Percentiles rank a stretch among this genome's conserved stretches.
Evolutionary conservation across 2,329 filamentous ascomycete species (phyloP).

Genomic region (Fusarium nygamai): DNA sequence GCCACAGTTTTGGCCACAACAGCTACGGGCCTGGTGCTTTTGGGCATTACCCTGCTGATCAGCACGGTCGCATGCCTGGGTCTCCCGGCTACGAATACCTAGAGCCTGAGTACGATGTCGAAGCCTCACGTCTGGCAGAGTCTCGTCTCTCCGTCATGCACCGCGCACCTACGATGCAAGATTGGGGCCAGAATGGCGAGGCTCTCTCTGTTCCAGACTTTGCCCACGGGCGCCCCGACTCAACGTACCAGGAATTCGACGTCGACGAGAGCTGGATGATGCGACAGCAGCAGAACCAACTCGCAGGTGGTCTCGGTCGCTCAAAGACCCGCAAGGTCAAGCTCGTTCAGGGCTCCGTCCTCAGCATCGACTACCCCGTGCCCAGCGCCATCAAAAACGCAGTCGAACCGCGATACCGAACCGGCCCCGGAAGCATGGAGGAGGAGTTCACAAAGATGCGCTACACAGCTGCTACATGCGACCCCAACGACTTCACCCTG

Average conservation of each 20-base stretch:
- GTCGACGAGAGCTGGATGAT: conserved; percentile 40
- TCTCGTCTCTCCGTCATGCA: conserved; percentile 30
- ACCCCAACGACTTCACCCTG: conserved; percentile 40
- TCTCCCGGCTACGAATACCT: conserved; percentile 25
- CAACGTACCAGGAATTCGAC: conserved; percentile 32
- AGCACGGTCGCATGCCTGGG: background rate
- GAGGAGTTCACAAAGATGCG: conserved; percentile 42
- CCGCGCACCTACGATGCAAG: conserved; percentile 26
- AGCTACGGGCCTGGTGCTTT: conserved; percentile 23
- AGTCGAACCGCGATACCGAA: conserved; percentile 35
- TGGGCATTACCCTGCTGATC: conserved; percentile 26
- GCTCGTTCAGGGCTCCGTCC: conserved; percentile 40
- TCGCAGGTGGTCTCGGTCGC: conserved; percentile 31
- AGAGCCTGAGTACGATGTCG: conserved; percentile 30
- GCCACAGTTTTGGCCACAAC: conserved; percentile 11
- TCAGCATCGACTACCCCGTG: conserved; percentile 41
- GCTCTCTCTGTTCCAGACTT: conserved; percentile 24
- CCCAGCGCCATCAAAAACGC: conserved; percentile 42
- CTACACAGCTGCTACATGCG: conserved; percentile 41
- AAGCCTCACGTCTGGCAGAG: conserved; percentile 27
- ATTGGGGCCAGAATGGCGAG: conserved; percentile 27
- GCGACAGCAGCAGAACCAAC: conserved; percentile 33
- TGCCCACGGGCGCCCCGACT: conserved; percentile 33
- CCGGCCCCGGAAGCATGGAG: conserved; percentile 27
- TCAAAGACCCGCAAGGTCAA: conserved; percentile 39